Conservation (phyloP, 2,329 filamentous ascomycete species). For the Pseudogymnoascus sp. region DNA sequence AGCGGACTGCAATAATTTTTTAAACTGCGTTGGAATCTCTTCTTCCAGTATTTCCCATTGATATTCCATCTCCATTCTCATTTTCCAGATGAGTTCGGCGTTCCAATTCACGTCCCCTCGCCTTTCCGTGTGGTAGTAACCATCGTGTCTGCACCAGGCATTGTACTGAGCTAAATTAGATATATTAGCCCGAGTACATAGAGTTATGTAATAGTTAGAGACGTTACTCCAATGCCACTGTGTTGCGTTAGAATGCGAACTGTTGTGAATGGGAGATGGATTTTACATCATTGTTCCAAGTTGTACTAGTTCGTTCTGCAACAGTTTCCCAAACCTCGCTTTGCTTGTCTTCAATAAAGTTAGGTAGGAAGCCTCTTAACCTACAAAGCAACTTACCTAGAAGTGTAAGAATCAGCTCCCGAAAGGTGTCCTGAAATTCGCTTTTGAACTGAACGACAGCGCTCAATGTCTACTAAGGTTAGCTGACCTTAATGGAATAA, state of each 20-base stretch:
- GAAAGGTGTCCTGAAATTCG: conserved; percentile 13
- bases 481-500: not conserved
- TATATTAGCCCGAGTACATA: conserved; percentile 9
- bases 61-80: conserved; percentile 26
- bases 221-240: conserved; percentile 20
- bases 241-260: conserved; percentile 10
- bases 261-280: conserved; percentile 8
- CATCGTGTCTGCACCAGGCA: conserved; percentile 27
- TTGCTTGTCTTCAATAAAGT: conserved; percentile 13
- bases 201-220: not conserved
- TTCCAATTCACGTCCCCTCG: conserved; percentile 27
- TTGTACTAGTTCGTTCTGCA: conserved; percentile 10
- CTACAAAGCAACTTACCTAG: conserved; percentile 14
- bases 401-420: conserved; percentile 12
- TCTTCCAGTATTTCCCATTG: conserved; percentile 28
- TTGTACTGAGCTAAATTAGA: conserved; percentile 25
- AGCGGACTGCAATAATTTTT: conserved; percentile 14
- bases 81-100: conserved; percentile 29
- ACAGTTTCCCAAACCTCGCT: conserved; percentile 15
- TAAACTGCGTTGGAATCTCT: conserved; percentile 18
- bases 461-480: conserved; percentile 11
- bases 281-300: conserved; percentile 8
- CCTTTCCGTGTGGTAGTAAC: conserved; percentile 20
- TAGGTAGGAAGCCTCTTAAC: not conserved
- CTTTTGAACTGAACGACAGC: conserved; percentile 7